Evolutionary conservation across 192 early-diverging fungal species (phyloP).

Genomic region (Gaertneriomyces sp.): DNA sequence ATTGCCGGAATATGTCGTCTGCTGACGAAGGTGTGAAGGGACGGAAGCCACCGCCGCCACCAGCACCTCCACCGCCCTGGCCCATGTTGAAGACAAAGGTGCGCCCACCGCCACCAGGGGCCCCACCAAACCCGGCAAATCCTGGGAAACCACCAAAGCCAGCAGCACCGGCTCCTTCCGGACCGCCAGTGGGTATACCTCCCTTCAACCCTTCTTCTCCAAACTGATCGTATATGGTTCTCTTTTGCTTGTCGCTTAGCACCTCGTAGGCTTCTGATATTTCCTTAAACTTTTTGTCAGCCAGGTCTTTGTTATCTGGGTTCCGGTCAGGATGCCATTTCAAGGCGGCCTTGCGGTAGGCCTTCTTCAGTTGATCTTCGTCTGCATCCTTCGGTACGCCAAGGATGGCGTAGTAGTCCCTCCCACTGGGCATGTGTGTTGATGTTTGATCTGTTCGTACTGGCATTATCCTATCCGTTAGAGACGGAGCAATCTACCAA

Average conservation of each 20-base stretch:
- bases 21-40: conserved; percentile 76
- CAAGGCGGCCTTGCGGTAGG: conserved; percentile 60
- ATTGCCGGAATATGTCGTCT: conserved; percentile 85
- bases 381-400: conserved; percentile 42
- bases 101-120: conserved; percentile 40
- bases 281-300: conserved; percentile 77
- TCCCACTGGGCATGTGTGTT: not conserved
- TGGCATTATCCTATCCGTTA: too few relatives aligned
- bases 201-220: conserved; percentile 59
- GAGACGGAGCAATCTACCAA: too few relatives aligned
- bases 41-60: conserved; percentile 60
- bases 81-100: conserved; percentile 68
- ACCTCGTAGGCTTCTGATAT: conserved; percentile 59
- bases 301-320: conserved; percentile 58
- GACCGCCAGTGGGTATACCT: conserved; percentile 39
- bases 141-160: conserved; percentile 57
- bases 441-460: too few relatives aligned
- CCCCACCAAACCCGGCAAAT: conserved; percentile 24
- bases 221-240: conserved; percentile 52
- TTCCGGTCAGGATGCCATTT: conserved; percentile 84
- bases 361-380: conserved; percentile 52
- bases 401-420: conserved; percentile 42
- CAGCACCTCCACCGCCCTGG: conserved; percentile 27
- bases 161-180: conserved; percentile 56
- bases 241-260: conserved; percentile 51